phyloP scores from a whole-genome alignment of 176 grass and related monocot species.

The Pontederia paniculata region DNA sequence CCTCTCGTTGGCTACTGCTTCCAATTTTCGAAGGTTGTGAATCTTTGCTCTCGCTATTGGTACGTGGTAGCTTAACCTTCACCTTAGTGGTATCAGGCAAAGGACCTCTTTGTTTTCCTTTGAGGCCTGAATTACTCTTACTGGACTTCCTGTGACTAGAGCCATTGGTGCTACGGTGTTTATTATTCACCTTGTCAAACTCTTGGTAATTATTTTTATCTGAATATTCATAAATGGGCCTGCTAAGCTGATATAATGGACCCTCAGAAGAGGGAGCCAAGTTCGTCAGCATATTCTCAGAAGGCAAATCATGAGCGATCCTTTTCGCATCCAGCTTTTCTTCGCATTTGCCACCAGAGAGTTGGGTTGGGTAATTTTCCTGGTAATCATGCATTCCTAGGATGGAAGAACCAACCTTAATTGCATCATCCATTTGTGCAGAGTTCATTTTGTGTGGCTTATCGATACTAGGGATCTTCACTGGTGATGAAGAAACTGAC shows the following conservation, averaged over 20 bases:
- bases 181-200: slow-evolving; percentile 1
- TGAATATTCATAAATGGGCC: background rate
- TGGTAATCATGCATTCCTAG: slow-evolving; percentile 17
- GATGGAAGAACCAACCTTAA: slow-evolving; percentile 37
- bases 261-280: background rate
- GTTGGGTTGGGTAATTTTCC: background rate
- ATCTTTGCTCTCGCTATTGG: no score
- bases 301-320: background rate
- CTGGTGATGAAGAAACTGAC: slow-evolving; percentile 62
- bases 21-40: no score
- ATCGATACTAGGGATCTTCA: slow-evolving; percentile 40
- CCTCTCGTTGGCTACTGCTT: background rate
- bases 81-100: no score
- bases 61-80: no score
- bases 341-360: background rate
- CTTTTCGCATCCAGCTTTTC: slow-evolving; percentile 1
- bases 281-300: background rate
- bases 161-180: background rate
- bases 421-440: slow-evolving; percentile 36
- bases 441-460: slow-evolving; percentile 39
- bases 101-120: no score
- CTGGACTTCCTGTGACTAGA: slow-evolving; percentile 2
- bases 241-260: background rate
- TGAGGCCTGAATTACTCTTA: slow-evolving; percentile 2
- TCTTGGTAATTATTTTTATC: slow-evolving; percentile 1